Percentiles rank a stretch among this genome's conserved stretches.
These are phyloP conservation scores for Aspergillus avenaceus DNA, from an alignment of 495 filamentous ascomycete genomes.

Conservation along the genomic window DNA sequence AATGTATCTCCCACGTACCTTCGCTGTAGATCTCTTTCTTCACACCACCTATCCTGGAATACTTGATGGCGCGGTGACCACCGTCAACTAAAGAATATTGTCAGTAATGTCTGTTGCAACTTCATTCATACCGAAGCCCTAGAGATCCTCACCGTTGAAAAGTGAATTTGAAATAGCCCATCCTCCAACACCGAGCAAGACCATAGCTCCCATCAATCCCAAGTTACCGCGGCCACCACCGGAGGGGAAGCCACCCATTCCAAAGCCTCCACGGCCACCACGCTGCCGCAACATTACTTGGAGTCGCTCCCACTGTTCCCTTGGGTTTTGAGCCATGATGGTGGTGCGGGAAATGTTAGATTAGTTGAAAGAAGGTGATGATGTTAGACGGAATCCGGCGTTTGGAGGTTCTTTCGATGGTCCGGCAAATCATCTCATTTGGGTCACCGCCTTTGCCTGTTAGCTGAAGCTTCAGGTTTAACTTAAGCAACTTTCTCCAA, in stretches of 20 bases:
- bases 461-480: neutral
- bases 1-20: slow-evolving; percentile 61
- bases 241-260: slow-evolving; percentile 40
- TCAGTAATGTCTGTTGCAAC: neutral
- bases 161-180: slow-evolving; percentile 75
- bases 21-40: slow-evolving; percentile 94
- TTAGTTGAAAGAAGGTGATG: slow-evolving; percentile 17
- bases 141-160: slow-evolving; percentile 69
- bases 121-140: neutral
- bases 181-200: slow-evolving; percentile 61
- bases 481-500: neutral
- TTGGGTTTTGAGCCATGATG: slow-evolving; percentile 55
- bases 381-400: slow-evolving; percentile 12
- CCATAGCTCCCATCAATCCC: slow-evolving; percentile 43
- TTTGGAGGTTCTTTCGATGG: slow-evolving; percentile 14
- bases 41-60: slow-evolving; percentile 89
- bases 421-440: slow-evolving; percentile 18
- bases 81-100: slow-evolving; percentile 75
- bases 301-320: slow-evolving; percentile 61
- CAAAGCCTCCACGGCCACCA: slow-evolving; percentile 36
- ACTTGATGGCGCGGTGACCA: slow-evolving; percentile 98
- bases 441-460: slow-evolving; percentile 17
- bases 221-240: slow-evolving; percentile 47
- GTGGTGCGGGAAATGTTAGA: slow-evolving; percentile 14
- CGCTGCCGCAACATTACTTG: slow-evolving; percentile 58